Evolutionary conservation across 1,139 yeast species (phyloP).

Genomic region (Diutina siamensis): DNA sequence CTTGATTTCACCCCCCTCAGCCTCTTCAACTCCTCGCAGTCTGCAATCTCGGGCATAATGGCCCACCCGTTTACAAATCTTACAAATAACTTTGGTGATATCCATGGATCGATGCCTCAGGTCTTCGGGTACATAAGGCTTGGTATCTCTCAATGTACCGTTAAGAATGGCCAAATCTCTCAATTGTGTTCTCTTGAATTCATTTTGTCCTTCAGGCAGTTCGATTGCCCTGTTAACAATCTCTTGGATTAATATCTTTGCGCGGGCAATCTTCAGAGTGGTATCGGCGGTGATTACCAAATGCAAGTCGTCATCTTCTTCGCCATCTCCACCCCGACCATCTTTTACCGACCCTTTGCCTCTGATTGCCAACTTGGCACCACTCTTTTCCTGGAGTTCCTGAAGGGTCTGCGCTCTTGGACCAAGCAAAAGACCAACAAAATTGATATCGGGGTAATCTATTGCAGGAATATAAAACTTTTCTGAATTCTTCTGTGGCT

Average conservation of each 20-base stretch:
- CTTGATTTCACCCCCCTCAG: not conserved
- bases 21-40: slow-evolving; percentile 10
- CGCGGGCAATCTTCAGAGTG: slow-evolving; percentile 66
- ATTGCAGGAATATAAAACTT: slow-evolving; percentile 78
- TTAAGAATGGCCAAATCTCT: slow-evolving; percentile 86
- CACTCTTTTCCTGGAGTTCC: slow-evolving; percentile 69
- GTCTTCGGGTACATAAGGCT: slow-evolving; percentile 45
- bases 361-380: slow-evolving; percentile 77
- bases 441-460: slow-evolving; percentile 86
- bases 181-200: slow-evolving; percentile 79
- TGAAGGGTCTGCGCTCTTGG: slow-evolving; percentile 92
- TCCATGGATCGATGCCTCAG: slow-evolving; percentile 31
- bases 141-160: slow-evolving; percentile 82
- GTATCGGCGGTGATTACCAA: slow-evolving; percentile 80
- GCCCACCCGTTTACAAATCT: slow-evolving; percentile 70
- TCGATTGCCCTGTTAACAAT: slow-evolving; percentile 74
- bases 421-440: slow-evolving; percentile 82
- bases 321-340: slow-evolving; percentile 48
- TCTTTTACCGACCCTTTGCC: slow-evolving; percentile 95
- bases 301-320: slow-evolving; percentile 60
- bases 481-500: slow-evolving; percentile 59
- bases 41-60: slow-evolving; percentile 87
- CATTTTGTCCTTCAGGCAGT: slow-evolving; percentile 90
- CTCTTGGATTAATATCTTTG: slow-evolving; percentile 62
- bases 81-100: slow-evolving; percentile 56